Conservation (phyloP, 768 basidiomycete genomes). For the Boletales sp. region DNA sequence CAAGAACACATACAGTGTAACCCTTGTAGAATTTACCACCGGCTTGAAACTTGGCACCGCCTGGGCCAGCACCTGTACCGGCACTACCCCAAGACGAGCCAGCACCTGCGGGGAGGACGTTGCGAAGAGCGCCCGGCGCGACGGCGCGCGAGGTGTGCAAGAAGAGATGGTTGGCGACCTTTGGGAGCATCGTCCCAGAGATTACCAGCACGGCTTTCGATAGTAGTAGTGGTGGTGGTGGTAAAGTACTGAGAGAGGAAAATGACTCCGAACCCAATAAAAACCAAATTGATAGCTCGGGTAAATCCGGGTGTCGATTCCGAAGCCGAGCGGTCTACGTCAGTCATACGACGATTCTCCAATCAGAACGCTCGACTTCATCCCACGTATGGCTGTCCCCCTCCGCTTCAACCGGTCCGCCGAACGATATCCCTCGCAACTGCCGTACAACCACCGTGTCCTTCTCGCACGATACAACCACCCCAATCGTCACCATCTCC, state of each 20-base stretch:
- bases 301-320: too few species aligned
- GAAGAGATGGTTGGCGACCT: conserved; percentile 75
- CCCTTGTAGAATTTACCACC: conserved; percentile 69
- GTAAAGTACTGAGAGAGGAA: too few species aligned
- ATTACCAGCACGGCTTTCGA: conserved; percentile 5
- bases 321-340: conserved; percentile 12
- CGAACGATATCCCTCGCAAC: conserved; percentile 26
- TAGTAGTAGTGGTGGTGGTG: too few species aligned
- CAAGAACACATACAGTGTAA: conserved; percentile 51
- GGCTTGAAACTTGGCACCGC: conserved; percentile 67
- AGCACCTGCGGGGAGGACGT: conserved; percentile 59
- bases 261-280: not conserved
- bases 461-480: conserved; percentile 27
- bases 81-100: conserved; percentile 53
- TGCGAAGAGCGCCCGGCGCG: conserved; percentile 62
- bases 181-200: conserved; percentile 62
- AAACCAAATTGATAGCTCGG: not conserved
- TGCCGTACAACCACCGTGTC: conserved; percentile 13
- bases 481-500: conserved; percentile 45
- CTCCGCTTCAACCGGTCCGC: conserved; percentile 22
- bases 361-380: conserved; percentile 28
- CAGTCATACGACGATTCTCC: conserved; percentile 20
- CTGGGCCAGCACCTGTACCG: conserved; percentile 53
- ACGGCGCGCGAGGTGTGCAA: conserved; percentile 75
- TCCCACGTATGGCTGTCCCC: conserved; percentile 24